phyloP scores from a whole-genome alignment of 2,329 filamentous ascomycete genomes.

The Fusarium tuaranense region DNA sequence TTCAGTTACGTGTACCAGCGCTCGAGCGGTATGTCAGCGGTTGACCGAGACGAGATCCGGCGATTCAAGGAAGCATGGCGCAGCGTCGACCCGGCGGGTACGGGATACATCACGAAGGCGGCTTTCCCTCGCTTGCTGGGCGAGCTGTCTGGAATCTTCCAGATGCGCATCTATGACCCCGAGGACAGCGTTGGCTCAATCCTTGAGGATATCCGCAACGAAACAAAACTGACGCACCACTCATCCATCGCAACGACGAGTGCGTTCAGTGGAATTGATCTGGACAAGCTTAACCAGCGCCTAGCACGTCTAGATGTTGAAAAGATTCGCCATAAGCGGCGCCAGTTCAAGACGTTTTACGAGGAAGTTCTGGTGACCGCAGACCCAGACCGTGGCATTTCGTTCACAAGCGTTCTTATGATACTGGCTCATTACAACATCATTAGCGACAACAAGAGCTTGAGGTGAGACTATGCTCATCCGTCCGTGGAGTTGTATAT shows the following conservation, averaged over 20 bases:
- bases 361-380: constrained; percentile 96
- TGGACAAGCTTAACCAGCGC: constrained; percentile 79
- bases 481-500: background rate
- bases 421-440: constrained; percentile 98
- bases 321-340: constrained; percentile 79
- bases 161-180: constrained; percentile 95
- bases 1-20: constrained; percentile 99
- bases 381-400: constrained; percentile 88
- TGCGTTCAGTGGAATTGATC: constrained; percentile 72
- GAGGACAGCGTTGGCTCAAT: constrained; percentile 90
- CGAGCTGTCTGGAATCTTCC: constrained; percentile 93
- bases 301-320: constrained; percentile 79
- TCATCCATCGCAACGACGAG: constrained; percentile 65
- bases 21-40: constrained; percentile 89
- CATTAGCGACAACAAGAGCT: constrained; percentile 96
- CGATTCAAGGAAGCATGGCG: constrained; percentile 99
- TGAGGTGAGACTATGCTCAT: constrained; percentile 68
- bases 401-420: constrained; percentile 93
- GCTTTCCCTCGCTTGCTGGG: constrained; percentile 89
- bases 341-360: constrained; percentile 93
- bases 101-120: constrained; percentile 91
- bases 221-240: constrained; percentile 65
- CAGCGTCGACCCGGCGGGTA: constrained; percentile 90
- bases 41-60: constrained; percentile 93
- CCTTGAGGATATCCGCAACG: constrained; percentile 82